phyloP scores from a whole-genome alignment of 2,329 filamentous ascomycete species.

The Phyllosticta citribraziliensis region DNA sequence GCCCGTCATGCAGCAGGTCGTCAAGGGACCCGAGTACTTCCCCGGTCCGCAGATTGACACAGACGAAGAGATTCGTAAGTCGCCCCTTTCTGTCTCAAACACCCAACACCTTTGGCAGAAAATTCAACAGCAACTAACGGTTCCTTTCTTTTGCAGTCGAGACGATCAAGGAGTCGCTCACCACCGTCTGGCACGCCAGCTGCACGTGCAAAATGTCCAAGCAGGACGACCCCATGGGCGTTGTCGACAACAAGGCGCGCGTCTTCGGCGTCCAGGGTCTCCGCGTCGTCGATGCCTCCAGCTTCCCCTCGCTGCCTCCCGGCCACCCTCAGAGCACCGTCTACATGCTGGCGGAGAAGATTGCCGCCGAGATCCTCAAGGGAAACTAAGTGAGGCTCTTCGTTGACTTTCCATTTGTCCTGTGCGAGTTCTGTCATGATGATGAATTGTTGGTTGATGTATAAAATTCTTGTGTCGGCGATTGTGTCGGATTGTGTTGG shows the following conservation, averaged over 20 bases:
- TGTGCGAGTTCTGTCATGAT: background rate
- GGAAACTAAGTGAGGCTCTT: background rate
- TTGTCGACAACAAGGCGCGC: conserved; percentile 24
- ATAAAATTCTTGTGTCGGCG: background rate
- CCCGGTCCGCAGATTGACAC: conserved; percentile 18
- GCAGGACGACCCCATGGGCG: conserved; percentile 20
- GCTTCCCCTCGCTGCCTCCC: conserved; percentile 20
- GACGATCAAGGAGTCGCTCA: conserved; percentile 8
- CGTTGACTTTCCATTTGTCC: no score
- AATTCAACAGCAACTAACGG: background rate
- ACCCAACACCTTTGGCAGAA: background rate
- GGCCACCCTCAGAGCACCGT: conserved; percentile 20
- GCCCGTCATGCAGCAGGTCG: conserved; percentile 15
- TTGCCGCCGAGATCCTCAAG: conserved; percentile 9
- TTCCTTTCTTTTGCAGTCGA: background rate
- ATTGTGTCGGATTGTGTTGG: background rate
- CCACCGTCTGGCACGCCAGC: conserved; percentile 13
- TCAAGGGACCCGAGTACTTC: conserved; percentile 18
- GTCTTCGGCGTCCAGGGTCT: conserved; percentile 21
- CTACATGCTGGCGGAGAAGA: conserved; percentile 13
- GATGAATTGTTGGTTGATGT: background rate
- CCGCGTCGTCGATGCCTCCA: conserved; percentile 20
- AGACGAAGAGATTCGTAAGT: conserved; percentile 19
- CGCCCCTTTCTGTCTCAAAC: background rate
- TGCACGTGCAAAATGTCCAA: conserved; percentile 18